These are phyloP conservation scores for Suhomyces kunorum DNA, from an alignment of 1,139 yeast species.

Conservation along the genomic window DNA sequence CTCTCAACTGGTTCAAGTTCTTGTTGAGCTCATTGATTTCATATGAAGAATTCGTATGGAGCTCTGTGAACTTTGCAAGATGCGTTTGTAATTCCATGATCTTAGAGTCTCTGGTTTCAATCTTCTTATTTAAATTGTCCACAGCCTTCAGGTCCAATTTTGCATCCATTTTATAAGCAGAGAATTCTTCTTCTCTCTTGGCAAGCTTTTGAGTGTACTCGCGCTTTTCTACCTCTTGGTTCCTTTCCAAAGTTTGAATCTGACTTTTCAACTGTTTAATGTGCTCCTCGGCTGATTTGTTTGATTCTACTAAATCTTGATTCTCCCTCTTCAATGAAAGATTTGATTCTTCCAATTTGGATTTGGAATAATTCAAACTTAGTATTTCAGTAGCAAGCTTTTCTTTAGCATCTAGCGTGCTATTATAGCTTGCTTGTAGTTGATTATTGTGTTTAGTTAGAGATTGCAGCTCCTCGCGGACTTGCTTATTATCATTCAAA, in stretches of 20 bases:
- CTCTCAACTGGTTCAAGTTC: slow-evolving; percentile 26
- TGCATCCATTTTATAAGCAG: slow-evolving; percentile 8
- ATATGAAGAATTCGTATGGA: slow-evolving; percentile 18
- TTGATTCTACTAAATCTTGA: slow-evolving; percentile 4
- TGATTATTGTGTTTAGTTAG: background rate
- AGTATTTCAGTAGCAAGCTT: slow-evolving; percentile 1
- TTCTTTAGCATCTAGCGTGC: slow-evolving; percentile 3
- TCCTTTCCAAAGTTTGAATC: background rate
- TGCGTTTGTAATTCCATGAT: slow-evolving; percentile 33
- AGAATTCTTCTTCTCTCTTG: slow-evolving; percentile 12
- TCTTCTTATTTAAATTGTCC: slow-evolving; percentile 22
- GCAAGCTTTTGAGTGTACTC: slow-evolving; percentile 6
- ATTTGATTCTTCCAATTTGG: slow-evolving; percentile 17
- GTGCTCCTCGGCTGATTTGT: slow-evolving; percentile 28
- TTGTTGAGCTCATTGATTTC: slow-evolving; percentile 24
- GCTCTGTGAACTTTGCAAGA: slow-evolving; percentile 21
- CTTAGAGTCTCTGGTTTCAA: slow-evolving; percentile 31
- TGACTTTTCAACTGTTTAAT: slow-evolving; percentile 34
- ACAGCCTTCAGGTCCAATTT: slow-evolving; percentile 34
- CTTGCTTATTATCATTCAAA: slow-evolving; percentile 1
- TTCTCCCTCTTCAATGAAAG: slow-evolving; percentile 8
- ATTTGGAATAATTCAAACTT: slow-evolving; percentile 7
- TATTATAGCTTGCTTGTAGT: background rate
- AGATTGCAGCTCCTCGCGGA: background rate
- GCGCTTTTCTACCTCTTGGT: background rate